Evolutionary conservation across 2,329 filamentous ascomycete species (phyloP).

Genomic region (Fusarium mexicanum): DNA sequence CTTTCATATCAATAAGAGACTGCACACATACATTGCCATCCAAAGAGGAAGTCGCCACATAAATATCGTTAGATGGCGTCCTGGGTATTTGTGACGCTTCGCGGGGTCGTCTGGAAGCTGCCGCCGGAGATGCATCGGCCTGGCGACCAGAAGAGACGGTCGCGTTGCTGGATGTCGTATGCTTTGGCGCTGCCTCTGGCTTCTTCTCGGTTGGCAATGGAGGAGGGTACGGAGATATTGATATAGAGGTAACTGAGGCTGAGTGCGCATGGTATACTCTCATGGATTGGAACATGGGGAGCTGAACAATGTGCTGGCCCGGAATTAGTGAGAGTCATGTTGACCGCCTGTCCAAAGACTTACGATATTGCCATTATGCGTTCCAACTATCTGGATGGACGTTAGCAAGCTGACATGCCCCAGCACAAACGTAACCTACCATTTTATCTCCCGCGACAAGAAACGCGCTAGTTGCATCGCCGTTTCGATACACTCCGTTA

Average conservation of each 20-base stretch:
- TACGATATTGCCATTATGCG: conserved; percentile 96
- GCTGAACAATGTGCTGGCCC: conserved; percentile 80
- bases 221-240: conserved; percentile 84
- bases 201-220: conserved; percentile 58
- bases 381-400: conserved; percentile 78
- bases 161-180: conserved; percentile 49
- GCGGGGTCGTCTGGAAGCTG: conserved; percentile 60
- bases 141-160: conserved; percentile 46
- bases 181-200: conserved; percentile 53
- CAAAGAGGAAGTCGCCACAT: conserved; percentile 92
- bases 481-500: conserved; percentile 86
- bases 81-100: conserved; percentile 70
- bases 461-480: conserved; percentile 92
- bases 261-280: conserved; percentile 92
- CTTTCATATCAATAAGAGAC: conserved; percentile 85
- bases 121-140: conserved; percentile 57
- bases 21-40: conserved; percentile 96
- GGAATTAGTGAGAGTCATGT: conserved; percentile 39
- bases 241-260: conserved; percentile 88
- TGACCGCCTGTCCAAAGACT: conserved; percentile 48
- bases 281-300: conserved; percentile 83
- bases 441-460: conserved; percentile 95
- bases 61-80: conserved; percentile 88
- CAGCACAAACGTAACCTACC: conserved; percentile 62
- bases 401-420: conserved; percentile 18